Base-by-base conservation (phyloP, 208 protist genomes). In the Trypanosoma grayi region DNA sequence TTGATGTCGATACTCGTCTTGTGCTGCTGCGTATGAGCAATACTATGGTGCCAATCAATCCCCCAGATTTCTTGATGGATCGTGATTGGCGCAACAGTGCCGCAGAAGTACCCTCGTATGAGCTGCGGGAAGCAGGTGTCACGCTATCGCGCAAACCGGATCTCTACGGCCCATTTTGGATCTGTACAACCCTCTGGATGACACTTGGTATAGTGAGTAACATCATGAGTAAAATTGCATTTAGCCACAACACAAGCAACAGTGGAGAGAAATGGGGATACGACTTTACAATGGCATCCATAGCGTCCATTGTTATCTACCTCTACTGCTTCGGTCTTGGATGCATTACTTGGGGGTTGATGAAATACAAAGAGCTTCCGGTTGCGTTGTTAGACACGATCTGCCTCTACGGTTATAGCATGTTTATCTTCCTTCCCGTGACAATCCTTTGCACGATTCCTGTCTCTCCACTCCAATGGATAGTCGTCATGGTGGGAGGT, bases 151-250 rank as follows among this genome's bases (percentile, higher is more conserved):
- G 71, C 22, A 83, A 80, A 33, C 77, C 89, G 0, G 90, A 96
- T 72, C 70, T 96, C 7, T 96, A 96, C 76, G 90, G 90, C 4
- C 90, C 90, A 10, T 90, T 96, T 63, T 96, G 90, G 87, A 77
- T 96, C 20, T 90, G 81, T 66, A 96, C 90, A 36, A 94, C 87
- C 37, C 75, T 96, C 18, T 96, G 90, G 87, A 93, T 96, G 52
- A 72, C 73, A 11, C 56, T 96, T 46, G 90, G 76, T 43, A 77
- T 96, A 56, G 85, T 89, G 10, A 83, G 84, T 60, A 90, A 93
- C 63, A 69, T 90, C 40, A 88, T 89, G 74, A 83, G 75, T 71
- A 50, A 56, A 24, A 81, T 94, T 47, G 70, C 77, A 9, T 81
- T 84, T 70, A 67, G 52, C 9, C 58, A 64, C 37, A 39, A 55